phyloP scores from a whole-genome alignment of 345 rosid genomes.

The Citrus maxima region DNA sequence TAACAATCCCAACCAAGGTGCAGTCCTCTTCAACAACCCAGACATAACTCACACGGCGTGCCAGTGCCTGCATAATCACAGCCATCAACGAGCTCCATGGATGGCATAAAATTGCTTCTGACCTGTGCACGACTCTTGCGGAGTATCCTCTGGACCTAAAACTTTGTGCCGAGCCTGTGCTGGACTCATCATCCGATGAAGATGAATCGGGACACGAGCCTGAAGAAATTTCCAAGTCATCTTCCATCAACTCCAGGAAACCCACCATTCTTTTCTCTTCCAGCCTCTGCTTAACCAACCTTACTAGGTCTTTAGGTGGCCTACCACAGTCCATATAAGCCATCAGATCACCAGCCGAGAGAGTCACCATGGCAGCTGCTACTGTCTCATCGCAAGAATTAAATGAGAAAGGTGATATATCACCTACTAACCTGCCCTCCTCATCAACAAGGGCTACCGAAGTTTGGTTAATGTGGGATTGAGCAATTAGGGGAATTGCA shows the following conservation, averaged over 20 bases:
- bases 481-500: slow-evolving; percentile 34
- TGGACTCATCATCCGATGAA: slow-evolving; percentile 50
- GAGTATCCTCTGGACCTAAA: slow-evolving; percentile 27
- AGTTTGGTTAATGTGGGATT: slow-evolving; percentile 37
- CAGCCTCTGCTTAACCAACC: slow-evolving; percentile 41
- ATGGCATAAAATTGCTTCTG: slow-evolving; percentile 43
- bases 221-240: slow-evolving; percentile 31
- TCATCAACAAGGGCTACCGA: slow-evolving; percentile 45
- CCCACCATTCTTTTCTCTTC: slow-evolving; percentile 36
- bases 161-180: slow-evolving; percentile 24
- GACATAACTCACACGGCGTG: slow-evolving; percentile 44
- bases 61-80: slow-evolving; percentile 62
- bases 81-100: slow-evolving; percentile 63
- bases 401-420: slow-evolving; percentile 45
- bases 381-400: slow-evolving; percentile 40
- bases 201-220: slow-evolving; percentile 18
- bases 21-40: slow-evolving; percentile 63
- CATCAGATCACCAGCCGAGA: slow-evolving; percentile 54
- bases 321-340: slow-evolving; percentile 49
- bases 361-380: slow-evolving; percentile 50
- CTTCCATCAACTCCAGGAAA: slow-evolving; percentile 41
- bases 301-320: slow-evolving; percentile 41
- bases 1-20: slow-evolving; percentile 45
- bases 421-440: slow-evolving; percentile 41
- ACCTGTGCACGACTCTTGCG: slow-evolving; percentile 27